Evolutionary conservation across 2,329 filamentous ascomycete genomes (phyloP), one percentile per base, ranked within the genome.

Genomic region (Ascochyta pisi): DNA sequence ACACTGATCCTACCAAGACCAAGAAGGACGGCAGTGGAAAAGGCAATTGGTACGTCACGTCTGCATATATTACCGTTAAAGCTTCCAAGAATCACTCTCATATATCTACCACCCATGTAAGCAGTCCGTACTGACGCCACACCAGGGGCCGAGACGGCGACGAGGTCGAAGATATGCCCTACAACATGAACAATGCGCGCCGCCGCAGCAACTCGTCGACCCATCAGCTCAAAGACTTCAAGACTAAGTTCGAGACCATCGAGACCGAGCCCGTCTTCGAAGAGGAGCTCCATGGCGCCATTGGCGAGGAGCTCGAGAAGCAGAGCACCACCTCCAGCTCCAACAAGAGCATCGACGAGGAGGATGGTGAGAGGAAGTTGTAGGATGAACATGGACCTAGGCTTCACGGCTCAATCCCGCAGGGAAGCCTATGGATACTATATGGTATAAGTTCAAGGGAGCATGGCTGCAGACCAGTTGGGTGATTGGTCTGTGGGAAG

Each of bases 21-120:
- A 99, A 99, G 88, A 99, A 99, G 83, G 91, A 96, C 72, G 94
- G 94, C 62, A 89, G 86, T 66, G 94, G 94, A 66, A 93, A 91
- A 78, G 92, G 90, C 74, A 97, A 97, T 79, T 99, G 94, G 94
- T 96, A 85, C 78, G 89, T 70, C 26, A 6, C 8, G 10, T 33
- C 23, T 43, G 26, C 29, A 35, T 35, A 35, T n/a, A 2, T 16
- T 16, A 16, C 33, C 7, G 0, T 16, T 35, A n/a, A n/a, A 16
- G 15, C 33, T 16, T 34, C 15, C 15, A 7, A 34, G 13, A 12
- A n/a, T n/a, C 33, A 12, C 22, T 26, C 27, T 16, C 37, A 27
- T 13, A 31, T 33, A 35, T 9, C 1, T 23, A 31, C 19, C 33
- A n/a, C 19, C 27, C 39, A 26, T 34, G 22, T n/a, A 27, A 38